phyloP scores from a whole-genome alignment of 2,329 filamentous ascomycete genomes.

The Botrytis elliptica region DNA sequence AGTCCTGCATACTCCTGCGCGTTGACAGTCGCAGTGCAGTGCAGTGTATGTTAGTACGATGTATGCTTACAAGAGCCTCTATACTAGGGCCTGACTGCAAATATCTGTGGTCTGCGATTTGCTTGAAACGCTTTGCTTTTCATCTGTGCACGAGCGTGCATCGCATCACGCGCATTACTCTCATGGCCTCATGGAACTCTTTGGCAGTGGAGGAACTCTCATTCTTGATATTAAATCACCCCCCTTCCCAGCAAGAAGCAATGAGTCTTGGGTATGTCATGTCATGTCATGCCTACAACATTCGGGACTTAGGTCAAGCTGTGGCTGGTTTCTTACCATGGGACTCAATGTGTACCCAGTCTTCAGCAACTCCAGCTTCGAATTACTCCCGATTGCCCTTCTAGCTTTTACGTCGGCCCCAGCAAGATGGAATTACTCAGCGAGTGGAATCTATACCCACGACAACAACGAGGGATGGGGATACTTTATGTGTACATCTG shows the following conservation, averaged over 20 bases:
- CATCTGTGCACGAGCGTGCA: slow-evolving; percentile 59
- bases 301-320: slow-evolving; percentile 44
- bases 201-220: slow-evolving; percentile 63
- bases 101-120: slow-evolving; percentile 65
- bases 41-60: slow-evolving; percentile 48
- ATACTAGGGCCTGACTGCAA: slow-evolving; percentile 67
- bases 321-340: slow-evolving; percentile 37
- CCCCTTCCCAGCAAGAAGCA: slow-evolving; percentile 49
- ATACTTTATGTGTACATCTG: slow-evolving; percentile 54
- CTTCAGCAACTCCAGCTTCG: slow-evolving; percentile 1
- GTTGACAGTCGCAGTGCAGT: slow-evolving; percentile 56
- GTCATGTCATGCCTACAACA: neutral
- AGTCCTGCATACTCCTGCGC: slow-evolving; percentile 53
- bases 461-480: slow-evolving; percentile 57
- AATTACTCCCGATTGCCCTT: neutral
- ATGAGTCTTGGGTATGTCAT: slow-evolving; percentile 54
- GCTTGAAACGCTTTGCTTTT: slow-evolving; percentile 69
- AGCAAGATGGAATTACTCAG: slow-evolving; percentile 47
- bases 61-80: slow-evolving; percentile 57
- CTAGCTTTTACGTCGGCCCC: slow-evolving; percentile 33
- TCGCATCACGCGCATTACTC: slow-evolving; percentile 65
- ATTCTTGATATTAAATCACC: slow-evolving; percentile 41
- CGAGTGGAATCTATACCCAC: slow-evolving; percentile 44
- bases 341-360: slow-evolving; percentile 29
- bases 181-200: slow-evolving; percentile 52